Conservation (phyloP, 2,329 filamentous ascomycete species). For the Aspergillus transmontanensis region DNA sequence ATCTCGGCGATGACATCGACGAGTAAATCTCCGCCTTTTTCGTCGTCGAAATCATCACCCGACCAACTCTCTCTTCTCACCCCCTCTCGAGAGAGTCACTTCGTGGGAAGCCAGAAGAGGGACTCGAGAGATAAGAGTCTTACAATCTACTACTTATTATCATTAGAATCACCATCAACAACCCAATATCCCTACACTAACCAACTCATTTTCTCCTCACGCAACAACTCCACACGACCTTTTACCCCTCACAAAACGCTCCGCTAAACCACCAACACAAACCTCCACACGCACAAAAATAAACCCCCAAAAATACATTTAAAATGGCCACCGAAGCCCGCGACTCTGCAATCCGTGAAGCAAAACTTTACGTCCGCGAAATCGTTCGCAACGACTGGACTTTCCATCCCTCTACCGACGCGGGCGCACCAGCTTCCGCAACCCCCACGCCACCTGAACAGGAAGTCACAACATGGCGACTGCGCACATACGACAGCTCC, state of each 20-base stretch:
- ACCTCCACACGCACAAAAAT: background rate
- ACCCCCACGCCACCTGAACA: constrained; percentile 27
- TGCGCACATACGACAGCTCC: constrained; percentile 40
- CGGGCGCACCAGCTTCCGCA: constrained; percentile 21
- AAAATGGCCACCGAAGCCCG: constrained; percentile 33
- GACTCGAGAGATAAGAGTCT: background rate
- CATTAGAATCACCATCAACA: background rate
- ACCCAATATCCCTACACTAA: background rate
- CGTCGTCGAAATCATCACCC: constrained; percentile 4
- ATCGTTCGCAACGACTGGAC: constrained; percentile 48
- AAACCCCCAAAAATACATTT: background rate
- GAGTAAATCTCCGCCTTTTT: constrained; percentile 6
- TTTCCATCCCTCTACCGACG: constrained; percentile 31
- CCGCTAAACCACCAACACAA: constrained; percentile 1
- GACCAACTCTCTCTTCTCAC: constrained; percentile 5
- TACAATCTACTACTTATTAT: background rate
- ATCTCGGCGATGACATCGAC: constrained; percentile 17
- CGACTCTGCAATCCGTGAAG: constrained; percentile 43
- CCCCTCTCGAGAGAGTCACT: background rate
- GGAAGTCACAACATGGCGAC: constrained; percentile 38
- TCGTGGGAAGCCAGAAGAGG: background rate
- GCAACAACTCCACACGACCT: background rate
- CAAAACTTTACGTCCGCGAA: constrained; percentile 43
- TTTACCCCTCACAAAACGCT: background rate
- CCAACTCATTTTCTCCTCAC: background rate